phyloP scores from a whole-genome alignment of 495 filamentous ascomycete species.

The Daldinia vernicosa region DNA sequence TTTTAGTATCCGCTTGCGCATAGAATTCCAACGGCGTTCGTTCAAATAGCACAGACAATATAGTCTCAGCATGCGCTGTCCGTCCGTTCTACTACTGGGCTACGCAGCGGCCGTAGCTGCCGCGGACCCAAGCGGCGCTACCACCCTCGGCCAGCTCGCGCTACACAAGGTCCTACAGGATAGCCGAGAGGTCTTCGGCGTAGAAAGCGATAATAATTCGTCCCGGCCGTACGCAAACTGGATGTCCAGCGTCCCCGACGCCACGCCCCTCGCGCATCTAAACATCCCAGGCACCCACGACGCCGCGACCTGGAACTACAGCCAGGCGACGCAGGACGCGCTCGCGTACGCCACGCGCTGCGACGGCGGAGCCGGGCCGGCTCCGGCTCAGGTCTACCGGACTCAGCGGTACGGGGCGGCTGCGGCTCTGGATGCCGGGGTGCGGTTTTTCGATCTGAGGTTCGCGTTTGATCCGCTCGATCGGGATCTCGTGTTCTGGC shows the following conservation, averaged over 20 bases:
- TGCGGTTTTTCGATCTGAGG: not conserved
- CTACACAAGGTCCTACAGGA: conserved; percentile 62
- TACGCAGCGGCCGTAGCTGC: not conserved
- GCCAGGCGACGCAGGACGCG: not conserved
- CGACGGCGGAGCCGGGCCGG: not conserved
- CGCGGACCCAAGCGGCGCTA: not conserved
- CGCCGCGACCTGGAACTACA: not conserved
- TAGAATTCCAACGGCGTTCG: not conserved
- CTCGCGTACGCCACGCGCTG: not conserved
- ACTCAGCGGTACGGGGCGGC: not conserved
- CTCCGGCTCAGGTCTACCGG: not conserved
- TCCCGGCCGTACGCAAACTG: conserved; percentile 47
- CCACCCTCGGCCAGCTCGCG: conserved; percentile 58
- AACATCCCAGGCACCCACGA: not conserved
- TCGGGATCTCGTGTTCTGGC: not conserved
- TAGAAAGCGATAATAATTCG: conserved; percentile 29
- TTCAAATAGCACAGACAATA: not conserved
- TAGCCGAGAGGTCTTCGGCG: conserved; percentile 60
- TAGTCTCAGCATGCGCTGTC: not conserved
- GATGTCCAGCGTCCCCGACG: conserved; percentile 21
- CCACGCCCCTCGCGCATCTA: not conserved
- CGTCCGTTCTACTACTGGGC: not conserved
- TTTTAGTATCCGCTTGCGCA: not conserved
- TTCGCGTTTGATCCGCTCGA: not conserved
- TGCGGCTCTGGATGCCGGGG: not conserved